Base-by-base conservation (phyloP, 345 rosid species). In the Citrus australasica region DNA sequence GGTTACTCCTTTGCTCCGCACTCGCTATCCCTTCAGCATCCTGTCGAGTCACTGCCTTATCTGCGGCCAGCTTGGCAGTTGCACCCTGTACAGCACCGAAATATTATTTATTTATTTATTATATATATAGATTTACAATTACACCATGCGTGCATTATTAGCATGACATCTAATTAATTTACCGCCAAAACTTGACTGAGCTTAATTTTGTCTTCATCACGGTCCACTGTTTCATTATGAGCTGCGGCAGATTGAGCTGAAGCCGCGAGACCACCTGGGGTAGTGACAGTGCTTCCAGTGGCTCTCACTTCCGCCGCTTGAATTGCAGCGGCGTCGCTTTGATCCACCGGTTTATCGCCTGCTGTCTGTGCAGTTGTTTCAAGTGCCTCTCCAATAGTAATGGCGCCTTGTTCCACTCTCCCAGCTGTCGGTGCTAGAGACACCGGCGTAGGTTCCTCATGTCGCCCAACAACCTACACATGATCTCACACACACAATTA, bases 291-390 rank as follows among this genome's bases (percentile, higher is more conserved):
- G 51, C 81, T 80, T 9, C 95, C 92, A 0, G 91, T 86, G 30
- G 94, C 93, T 88, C 96, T 82, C 5, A 84, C 88, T 76, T 93
- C 97, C 0, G 95, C 93, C 0, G 93, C 93, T 67, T 90, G 98
- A 69, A 92, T 91, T 5, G 97, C 97, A 0, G 94, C 90, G 0
- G 91, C 91, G 2, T 94, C 94, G 69, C 90, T 87, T 53, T 86
- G 93, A 60, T 92, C 93, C 17, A 92, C 89, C 0, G 87, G 81
- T 77, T 85, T 91, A 74, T 81, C 74, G 46, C 88, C 91, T 6
- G 84, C 88, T 0, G 85, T 85, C 7, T 74, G 76, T 7, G 84
- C 81, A 9, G 85, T 67, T 1, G 93, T 91, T 80, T 94, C 92
- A 27, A 92, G 84, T 14, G 93, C 96, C 80, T 92, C 92, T 27